phyloP scores from a whole-genome alignment of 2,329 filamentous ascomycete species.

The Paecilomyces niveus region DNA sequence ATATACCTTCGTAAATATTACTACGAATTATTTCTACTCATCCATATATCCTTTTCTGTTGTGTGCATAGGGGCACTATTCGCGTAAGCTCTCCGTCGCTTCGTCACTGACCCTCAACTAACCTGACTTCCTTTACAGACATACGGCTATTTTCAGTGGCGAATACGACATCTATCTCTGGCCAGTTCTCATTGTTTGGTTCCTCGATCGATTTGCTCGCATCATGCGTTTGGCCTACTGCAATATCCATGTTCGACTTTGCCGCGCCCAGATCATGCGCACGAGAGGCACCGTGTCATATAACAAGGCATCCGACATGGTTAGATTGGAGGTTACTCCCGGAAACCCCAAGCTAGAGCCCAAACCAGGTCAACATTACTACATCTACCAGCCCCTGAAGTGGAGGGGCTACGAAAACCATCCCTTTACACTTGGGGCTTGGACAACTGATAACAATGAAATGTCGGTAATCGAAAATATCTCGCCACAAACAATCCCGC shows the following conservation, averaged over 20 bases:
- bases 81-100: constrained; percentile 26
- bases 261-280: constrained; percentile 11
- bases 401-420: constrained; percentile 45
- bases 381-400: constrained; percentile 40
- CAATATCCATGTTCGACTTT: constrained; percentile 31
- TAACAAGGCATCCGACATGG: constrained; percentile 36
- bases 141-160: constrained; percentile 42
- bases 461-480: background rate
- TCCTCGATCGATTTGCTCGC: constrained; percentile 41
- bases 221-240: constrained; percentile 37
- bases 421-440: constrained; percentile 41
- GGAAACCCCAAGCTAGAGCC: constrained; percentile 22
- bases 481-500: background rate
- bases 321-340: constrained; percentile 40
- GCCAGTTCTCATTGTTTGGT: constrained; percentile 44
- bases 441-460: constrained; percentile 13
- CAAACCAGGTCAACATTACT: constrained; percentile 44
- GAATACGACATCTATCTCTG: constrained; percentile 47
- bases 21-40: constrained; percentile 36
- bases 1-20: constrained; percentile 39
- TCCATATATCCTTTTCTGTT: constrained; percentile 30
- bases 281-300: constrained; percentile 38
- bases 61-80: constrained; percentile 40
- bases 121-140: constrained; percentile 21
- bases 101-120: too few relatives aligned